Evolutionary conservation across 306 rosid species (phyloP), one percentile per base, ranked within the genome.

Genomic region (Carpinus viminea): DNA sequence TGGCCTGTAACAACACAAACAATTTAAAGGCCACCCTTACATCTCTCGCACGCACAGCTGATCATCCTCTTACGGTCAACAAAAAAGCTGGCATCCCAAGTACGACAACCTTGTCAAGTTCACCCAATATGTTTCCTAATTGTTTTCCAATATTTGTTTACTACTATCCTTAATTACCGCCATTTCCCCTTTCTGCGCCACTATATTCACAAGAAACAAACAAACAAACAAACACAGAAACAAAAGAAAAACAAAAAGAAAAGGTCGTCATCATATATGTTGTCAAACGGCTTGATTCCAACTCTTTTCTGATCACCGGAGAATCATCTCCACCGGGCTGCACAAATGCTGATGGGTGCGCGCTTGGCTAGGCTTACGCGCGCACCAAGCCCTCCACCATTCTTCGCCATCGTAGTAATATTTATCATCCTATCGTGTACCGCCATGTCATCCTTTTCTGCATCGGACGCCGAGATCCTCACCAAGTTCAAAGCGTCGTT

Each of bases 331-430:
- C 70, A 34, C 36, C 28, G 41, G 24, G 72, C 72, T 11, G 47
- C 13, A 18, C 2, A 28, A 47, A 69, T 60, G 90, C 80, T 76
- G 74, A 89, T 86, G 97, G 98, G 96, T 87, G 98, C 91, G 98
- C 96, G 90, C 96, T 80, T 74, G 79, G 78, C 80, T 70, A 77
- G 43, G 85, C 88, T 70, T 80, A 88, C 82, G 96, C 96, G 98
- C 97, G 97, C 92, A 87, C 97, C 89, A 74, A 52, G 74, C 72
- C 80, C 76, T 70, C n/a, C 52, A 34, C 17, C 68, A 24, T 7
- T 68, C 28, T 5, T n/a, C 65, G 5, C 61, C 36, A 17, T 79
- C 45, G 68, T 85, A 31, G 34, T 2, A 31, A 31, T 31, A 31
- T 31, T 1, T 31, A 9, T 72, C n/a, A 28, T 82, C 41, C 11